Percentiles rank a stretch among this genome's conserved stretches.
These are phyloP conservation scores for Penicillium sp. DNA, from an alignment of 2,329 filamentous ascomycete species.

Conservation along the genomic window DNA sequence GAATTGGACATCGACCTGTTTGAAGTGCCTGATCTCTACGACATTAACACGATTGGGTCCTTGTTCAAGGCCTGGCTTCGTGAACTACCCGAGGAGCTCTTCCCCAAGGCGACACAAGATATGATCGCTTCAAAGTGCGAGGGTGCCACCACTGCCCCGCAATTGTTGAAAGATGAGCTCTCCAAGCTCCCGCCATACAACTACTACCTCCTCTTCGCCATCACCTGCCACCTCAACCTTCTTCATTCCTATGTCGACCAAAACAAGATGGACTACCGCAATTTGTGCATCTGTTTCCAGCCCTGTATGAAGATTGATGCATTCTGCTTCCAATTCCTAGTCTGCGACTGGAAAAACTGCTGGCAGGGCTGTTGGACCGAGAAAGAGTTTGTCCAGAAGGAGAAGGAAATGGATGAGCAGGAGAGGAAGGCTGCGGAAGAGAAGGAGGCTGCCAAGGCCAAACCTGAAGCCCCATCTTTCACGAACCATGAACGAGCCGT, in stretches of 20 bases:
- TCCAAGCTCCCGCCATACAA: conserved; percentile 94
- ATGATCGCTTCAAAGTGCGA: conserved; percentile 73
- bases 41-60: conserved; percentile 93
- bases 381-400: conserved; percentile 65
- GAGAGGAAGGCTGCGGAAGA: conserved; percentile 25
- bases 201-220: conserved; percentile 95
- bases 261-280: conserved; percentile 98
- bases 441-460: conserved; percentile 20
- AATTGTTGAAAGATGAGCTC: conserved; percentile 81
- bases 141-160: conserved; percentile 72
- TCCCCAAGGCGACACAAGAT: conserved; percentile 78
- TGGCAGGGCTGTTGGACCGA: conserved; percentile 96
- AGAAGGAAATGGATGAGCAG: conserved; percentile 37
- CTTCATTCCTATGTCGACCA: conserved; percentile 86
- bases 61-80: conserved; percentile 96
- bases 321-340: conserved; percentile 91
- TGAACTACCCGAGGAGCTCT: conserved; percentile 88
- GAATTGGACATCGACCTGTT: conserved; percentile 89
- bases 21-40: conserved; percentile 78
- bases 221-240: conserved; percentile 90
- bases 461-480: conserved; percentile 16
- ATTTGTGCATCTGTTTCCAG: conserved; percentile 94
- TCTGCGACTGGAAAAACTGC: conserved; percentile 92
- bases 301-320: conserved; percentile 94
- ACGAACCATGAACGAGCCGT: conserved; percentile 52